A percentile compares a stretch with the other conserved stretches of the same genome.
phyloP scores from a whole-genome alignment of 2,329 filamentous ascomycete genomes.

The Seiridium cupressi region DNA sequence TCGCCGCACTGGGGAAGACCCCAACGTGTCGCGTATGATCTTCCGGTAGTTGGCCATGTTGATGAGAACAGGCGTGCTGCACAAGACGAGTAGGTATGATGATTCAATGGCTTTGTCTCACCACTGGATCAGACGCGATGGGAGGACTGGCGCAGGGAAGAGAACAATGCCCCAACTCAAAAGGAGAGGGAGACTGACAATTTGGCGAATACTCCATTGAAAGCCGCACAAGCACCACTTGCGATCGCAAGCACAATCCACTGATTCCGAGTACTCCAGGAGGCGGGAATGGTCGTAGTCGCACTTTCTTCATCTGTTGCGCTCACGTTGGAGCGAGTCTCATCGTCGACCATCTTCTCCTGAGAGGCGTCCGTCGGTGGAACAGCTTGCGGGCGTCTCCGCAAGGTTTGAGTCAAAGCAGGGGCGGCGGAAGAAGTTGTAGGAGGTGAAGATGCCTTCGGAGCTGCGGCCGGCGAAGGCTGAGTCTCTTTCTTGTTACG shows the following conservation, averaged over 20 bases:
- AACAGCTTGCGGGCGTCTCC: neutral
- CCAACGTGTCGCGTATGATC: no score
- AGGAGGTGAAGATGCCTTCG: neutral
- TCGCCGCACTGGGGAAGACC: neutral
- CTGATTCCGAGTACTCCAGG: conserved; percentile 34
- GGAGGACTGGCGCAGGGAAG: neutral
- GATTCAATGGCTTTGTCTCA: no score
- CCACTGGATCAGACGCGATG: no score
- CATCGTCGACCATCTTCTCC: conserved; percentile 1
- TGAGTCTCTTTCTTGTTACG: neutral
- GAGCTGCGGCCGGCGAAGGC: neutral
- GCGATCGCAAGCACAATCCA: conserved; percentile 71
- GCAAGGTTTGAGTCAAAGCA: neutral
- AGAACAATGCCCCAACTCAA: no score
- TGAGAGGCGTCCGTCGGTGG: neutral
- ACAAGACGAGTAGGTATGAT: no score
- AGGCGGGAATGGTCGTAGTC: neutral
- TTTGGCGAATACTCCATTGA: conserved; percentile 83
- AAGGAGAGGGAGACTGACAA: conserved; percentile 50
- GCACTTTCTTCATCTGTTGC: neutral
- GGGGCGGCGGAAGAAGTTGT: neutral
- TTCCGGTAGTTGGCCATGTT: no score
- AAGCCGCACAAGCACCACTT: conserved; percentile 74
- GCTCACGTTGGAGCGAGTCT: neutral
- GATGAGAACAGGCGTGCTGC: no score